Base-by-base conservation (phyloP, 2,329 filamentous ascomycete genomes). In the Trichoderma sp. region DNA sequence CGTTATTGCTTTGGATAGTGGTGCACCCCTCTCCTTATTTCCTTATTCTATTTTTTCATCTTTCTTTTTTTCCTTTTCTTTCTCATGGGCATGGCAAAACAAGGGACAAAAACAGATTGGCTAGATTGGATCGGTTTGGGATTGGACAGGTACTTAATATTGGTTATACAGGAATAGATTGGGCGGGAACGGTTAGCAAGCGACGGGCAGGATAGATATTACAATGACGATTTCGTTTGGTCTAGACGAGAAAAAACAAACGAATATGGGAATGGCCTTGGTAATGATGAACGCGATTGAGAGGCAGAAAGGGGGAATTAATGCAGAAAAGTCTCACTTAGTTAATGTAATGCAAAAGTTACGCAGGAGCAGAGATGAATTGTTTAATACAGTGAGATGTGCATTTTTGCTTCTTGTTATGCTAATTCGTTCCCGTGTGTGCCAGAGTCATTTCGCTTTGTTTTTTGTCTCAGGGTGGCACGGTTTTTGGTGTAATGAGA, bases 151-250 rank as follows among this genome's bases (percentile, higher is more conserved):
- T 9, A 50, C 31, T 68, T 45, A 31, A 59, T 56, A 62, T 66
- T 38, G 62, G 16, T 27, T 74, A n/a, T 45, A 38, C 35, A 60
- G 62, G 33, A 74, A 74, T 74, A 74, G 72, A 74, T 60, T 69
- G 29, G 72, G 18, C 64, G 38, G 64, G 45, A 45, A 45, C 4
- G 63, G 60, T 41, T 27, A 41, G 45, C 27, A 21, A 69, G 31
- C 24, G 31, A 27, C 29, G 56, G 27, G 63, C 18, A 71, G 45
- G 12, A 73, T 73, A 65, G 69, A 72, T 45, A 35, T 65, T 38
- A 65, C 41, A 73, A 73, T 41, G 53, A 29, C 21, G 27, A 72
- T 50, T 56, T 24, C 24, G 60, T 38, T 56, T 73, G n/a, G 24
- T 56, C 38, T 18, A 27, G 21, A 35, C 41, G 60, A 64, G 21